phyloP scores from a whole-genome alignment of 179 eudicot genomes.

The Nepenthes alata region DNA sequence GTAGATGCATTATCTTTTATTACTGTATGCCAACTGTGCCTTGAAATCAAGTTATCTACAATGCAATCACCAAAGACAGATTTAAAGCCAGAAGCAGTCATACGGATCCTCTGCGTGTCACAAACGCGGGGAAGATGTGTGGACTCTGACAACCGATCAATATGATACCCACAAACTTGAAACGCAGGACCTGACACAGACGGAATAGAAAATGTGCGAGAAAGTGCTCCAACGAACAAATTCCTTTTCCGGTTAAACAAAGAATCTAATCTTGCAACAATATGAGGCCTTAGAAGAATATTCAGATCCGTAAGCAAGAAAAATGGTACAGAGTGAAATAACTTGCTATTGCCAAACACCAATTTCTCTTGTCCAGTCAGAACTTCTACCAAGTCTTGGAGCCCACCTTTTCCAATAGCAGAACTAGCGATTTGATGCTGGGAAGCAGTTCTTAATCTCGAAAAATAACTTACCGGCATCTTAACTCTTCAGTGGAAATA shows the following conservation, averaged over 20 bases:
- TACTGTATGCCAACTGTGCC: slow-evolving; percentile 15
- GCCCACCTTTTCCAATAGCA: slow-evolving; percentile 22
- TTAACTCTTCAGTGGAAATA: slow-evolving; percentile 21
- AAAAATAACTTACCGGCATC: slow-evolving; percentile 48
- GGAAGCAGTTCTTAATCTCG: slow-evolving; percentile 30
- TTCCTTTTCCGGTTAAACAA: slow-evolving; percentile 28
- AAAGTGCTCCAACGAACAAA: slow-evolving; percentile 47
- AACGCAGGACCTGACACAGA: slow-evolving; percentile 70
- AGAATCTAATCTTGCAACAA: slow-evolving; percentile 40
- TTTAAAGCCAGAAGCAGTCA: slow-evolving; percentile 43
- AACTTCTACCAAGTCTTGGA: slow-evolving; percentile 28
- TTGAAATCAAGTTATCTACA: slow-evolving; percentile 22
- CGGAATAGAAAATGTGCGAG: slow-evolving; percentile 63
- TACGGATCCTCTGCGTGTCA: slow-evolving; percentile 19
- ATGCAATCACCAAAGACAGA: slow-evolving; percentile 21
- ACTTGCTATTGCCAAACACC: slow-evolving; percentile 27
- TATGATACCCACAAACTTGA: slow-evolving; percentile 53
- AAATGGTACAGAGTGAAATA: slow-evolving; percentile 24
- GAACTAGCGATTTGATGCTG: slow-evolving; percentile 31
- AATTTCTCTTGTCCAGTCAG: slow-evolving; percentile 35
- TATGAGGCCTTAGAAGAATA: slow-evolving; percentile 30
- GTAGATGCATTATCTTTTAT: slow-evolving; percentile 19
- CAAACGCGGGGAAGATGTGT: slow-evolving; percentile 5
- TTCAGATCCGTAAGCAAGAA: slow-evolving; percentile 24
- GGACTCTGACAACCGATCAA: slow-evolving; percentile 33